phyloP scores from a whole-genome alignment of 108 stramenopile species.

The Nannochloropsis salina region DNA sequence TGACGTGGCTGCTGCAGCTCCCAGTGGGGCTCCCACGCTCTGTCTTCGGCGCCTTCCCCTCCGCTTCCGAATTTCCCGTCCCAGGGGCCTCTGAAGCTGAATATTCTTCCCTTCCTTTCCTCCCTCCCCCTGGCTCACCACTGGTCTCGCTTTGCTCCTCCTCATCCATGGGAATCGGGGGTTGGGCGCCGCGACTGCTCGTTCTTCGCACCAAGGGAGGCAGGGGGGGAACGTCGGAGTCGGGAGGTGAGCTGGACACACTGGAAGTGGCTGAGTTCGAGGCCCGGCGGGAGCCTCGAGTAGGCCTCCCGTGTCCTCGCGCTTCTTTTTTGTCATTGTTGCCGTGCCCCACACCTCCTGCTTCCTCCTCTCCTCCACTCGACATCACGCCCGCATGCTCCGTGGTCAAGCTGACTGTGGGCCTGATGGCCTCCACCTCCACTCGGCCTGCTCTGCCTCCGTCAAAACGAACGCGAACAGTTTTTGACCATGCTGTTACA shows the following conservation, averaged over 20 bases:
- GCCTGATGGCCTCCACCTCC: neutral
- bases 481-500: conserved; percentile 2
- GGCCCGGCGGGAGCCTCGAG: neutral
- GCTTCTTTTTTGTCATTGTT: neutral
- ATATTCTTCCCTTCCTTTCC: too few species aligned
- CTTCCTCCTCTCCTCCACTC: neutral
- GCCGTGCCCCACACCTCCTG: neutral
- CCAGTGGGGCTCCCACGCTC: neutral
- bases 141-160: neutral
- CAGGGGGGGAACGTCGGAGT: neutral
- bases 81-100: neutral
- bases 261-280: too few species aligned
- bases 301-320: neutral
- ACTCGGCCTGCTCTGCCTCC: neutral
- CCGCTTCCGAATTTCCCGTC: neutral
- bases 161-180: neutral
- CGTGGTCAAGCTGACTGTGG: neutral
- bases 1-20: neutral
- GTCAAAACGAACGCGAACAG: neutral
- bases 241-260: neutral
- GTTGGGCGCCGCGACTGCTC: neutral
- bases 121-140: neutral
- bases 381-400: neutral
- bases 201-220: neutral
- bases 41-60: neutral